Evolutionary conservation across 768 basidiomycete species (phyloP), one percentile per base, ranked within the genome.

Genomic region (Guyanaporus albipodus): DNA sequence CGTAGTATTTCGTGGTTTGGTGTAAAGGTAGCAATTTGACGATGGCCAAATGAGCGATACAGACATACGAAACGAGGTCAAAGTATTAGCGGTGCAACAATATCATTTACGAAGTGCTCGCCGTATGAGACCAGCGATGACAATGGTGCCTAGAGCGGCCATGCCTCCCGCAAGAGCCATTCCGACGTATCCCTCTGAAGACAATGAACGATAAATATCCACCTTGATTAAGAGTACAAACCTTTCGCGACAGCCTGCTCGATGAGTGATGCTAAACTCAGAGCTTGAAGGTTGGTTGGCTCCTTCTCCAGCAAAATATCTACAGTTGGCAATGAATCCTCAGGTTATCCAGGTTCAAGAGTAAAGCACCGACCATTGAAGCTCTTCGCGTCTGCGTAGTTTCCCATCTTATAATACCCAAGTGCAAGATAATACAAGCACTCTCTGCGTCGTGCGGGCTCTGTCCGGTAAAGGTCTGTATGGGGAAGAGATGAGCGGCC

Each of bases 401-500:
- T 93, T 10, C 85, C 83, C 79, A 97, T 86, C 75, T 98, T 98
- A 70, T 91, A 97, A 67, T 98, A 84, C 1, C 96, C 96, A 12
- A 98, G 74, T 4, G 93, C 91, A 21, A 99, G 82, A 70, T 97
- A 99, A 62, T 98, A 99, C 28, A 97, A 70, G 58, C 95, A 98
- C 69, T 98, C 96, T 70, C 95, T 74, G 51, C 96, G 78, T 54
- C 95, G 79, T 18, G 82, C 67, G 5, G 94, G 86, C 51, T 96
- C 93, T 14, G 82, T 75, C 22, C 91, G 83, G 69, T 95, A 99
- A 37, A 99, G 85, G 44, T 97, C 96, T 97, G 60, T 22, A 21
- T 17, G 28, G 26, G 26, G 22, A 53, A 52, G 23, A 48, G 17
- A 43, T 52, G 46, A 56, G 49, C 46, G 39, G 24, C 3, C 41